phyloP scores from a whole-genome alignment of 306 rosid genomes.

The Notholithocarpus densiflorus region DNA sequence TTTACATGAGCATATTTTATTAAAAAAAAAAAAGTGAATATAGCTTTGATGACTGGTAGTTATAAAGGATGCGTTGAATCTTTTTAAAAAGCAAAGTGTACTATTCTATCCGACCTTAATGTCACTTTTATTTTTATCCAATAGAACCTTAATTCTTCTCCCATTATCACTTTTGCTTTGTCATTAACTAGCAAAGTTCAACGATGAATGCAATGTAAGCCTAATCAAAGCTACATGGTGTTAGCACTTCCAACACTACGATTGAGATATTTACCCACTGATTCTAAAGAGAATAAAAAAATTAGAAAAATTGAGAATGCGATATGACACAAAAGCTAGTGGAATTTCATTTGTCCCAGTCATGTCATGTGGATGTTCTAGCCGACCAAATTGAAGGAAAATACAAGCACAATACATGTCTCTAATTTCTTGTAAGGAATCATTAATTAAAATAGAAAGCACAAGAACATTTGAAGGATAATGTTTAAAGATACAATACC shows the following conservation, averaged over 20 bases:
- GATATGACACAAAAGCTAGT: neutral
- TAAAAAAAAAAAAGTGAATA: neutral
- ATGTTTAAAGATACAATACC: neutral
- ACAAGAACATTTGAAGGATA: neutral
- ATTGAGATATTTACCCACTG: constrained; percentile 30
- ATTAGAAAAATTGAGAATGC: neutral
- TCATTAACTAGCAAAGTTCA: constrained; percentile 12
- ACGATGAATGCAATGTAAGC: neutral
- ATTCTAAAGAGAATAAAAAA: neutral
- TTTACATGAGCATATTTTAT: neutral
- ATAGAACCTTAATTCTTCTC: neutral
- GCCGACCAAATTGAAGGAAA: constrained; percentile 15
- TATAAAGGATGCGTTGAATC: neutral
- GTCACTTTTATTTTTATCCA: constrained; percentile 5
- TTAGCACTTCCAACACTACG: neutral
- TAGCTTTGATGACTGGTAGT: neutral
- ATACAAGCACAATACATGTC: neutral
- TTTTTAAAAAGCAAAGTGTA: neutral
- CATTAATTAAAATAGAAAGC: constrained; percentile 7
- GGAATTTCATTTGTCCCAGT: constrained; percentile 2
- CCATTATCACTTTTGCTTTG: neutral
- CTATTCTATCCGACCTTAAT: neutral
- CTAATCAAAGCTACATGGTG: neutral
- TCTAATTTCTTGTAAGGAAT: neutral
- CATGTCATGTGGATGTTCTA: constrained; percentile 10